Base-by-base conservation (phyloP, 2,329 filamentous ascomycete species). In the Remersonia thermophila region DNA sequence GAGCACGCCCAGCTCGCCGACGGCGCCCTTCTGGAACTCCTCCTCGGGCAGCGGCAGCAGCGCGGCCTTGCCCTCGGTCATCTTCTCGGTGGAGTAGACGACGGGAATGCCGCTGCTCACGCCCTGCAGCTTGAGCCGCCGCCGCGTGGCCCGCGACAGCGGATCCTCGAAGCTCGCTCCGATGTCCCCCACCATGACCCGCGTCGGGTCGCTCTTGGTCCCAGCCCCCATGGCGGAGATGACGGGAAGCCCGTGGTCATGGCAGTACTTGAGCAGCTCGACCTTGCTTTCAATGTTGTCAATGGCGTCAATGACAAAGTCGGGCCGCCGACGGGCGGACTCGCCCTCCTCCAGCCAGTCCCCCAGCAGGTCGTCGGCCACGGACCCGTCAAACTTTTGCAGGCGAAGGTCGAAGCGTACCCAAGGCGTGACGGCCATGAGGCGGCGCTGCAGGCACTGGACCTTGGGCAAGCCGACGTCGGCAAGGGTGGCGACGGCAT, bases 271-370 rank as follows among this genome's bases (percentile, higher is more conserved):
- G 28, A 98, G 67, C 37, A 98, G 64, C 13, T 80, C 81, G 3
- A 98, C 89, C 62, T 98, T 98, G 36, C 85, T 93, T 35, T 94
- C 84, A 44, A 98, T 96, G 54, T 98, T 96, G 59, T 98, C 91
- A 47, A 98, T 98, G 15, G 89, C 93, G 59, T 98, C 91, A 26
- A 98, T 75, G n/a, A 98, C 77, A 52, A 80, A 98, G 50, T 89
- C 80, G 1, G 87, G 86, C 49, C 69, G 69, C 53, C 70, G 72
- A 53, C 70, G 72, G 12, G 66, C 75, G 4, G 59, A 65, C 29
- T 62, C 65, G 36, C 63, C 63, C 18, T 64, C 59, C 20, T 23
- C 20, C 20, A 23, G 9, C 77, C 84, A 86, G 0, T 73, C 65
- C 0, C 63, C 73, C 29, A 98, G 63, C 43, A 95, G 63, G 9